Evolutionary conservation across 257 asterid genomes (phyloP), one percentile per base, ranked within the genome.

Genomic region (Asclepias syriaca): DNA sequence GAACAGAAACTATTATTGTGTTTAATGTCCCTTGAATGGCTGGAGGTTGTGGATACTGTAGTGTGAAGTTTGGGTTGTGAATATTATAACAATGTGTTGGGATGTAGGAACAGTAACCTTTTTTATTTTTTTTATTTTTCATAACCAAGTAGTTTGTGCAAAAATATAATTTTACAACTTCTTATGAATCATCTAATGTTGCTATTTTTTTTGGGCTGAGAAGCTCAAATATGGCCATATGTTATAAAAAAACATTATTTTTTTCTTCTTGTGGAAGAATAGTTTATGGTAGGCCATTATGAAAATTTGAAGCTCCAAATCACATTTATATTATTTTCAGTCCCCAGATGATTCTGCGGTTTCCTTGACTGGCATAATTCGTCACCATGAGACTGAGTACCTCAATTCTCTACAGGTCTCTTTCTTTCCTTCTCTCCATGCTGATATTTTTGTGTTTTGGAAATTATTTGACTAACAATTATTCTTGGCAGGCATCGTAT

Each of bases 371-470:
- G 83, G 80, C 83, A 89, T 89, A 51, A 87, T 94, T 74, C 93
- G 97, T 81, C 89, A 88, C 84, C 97, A 91, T 57, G 99, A 94
- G 84, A 85, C 90, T 0, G 97, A 89, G 78, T 91, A 91, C 81
- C 88, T 94, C 43, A 78, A 84, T 75, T 84, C 96, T 66, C 93
- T 94, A 59, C 97, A 91, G 99, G 97, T 94, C 45, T 74, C 10
- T 45, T 59, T 43, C 16, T 22, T 48, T 70, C 55, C 50, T 21
- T 50, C n/a, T 50, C 55, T 72, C 18, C 18, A n/a, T n/a, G 32
- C 48, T n/a, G 27, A 71, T 66, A 6, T 50, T 59, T 67, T 72
- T 70, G n/a, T 72, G 68, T 8, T 27, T 19, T 51, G 3, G 49
- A 21, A 48, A 9, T 22, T 71, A 18, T 7, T 51, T 69, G 40